Evolutionary conservation across 371 early-diverging fungal genomes (phyloP).

Genomic region (Mucor plumbeus): DNA sequence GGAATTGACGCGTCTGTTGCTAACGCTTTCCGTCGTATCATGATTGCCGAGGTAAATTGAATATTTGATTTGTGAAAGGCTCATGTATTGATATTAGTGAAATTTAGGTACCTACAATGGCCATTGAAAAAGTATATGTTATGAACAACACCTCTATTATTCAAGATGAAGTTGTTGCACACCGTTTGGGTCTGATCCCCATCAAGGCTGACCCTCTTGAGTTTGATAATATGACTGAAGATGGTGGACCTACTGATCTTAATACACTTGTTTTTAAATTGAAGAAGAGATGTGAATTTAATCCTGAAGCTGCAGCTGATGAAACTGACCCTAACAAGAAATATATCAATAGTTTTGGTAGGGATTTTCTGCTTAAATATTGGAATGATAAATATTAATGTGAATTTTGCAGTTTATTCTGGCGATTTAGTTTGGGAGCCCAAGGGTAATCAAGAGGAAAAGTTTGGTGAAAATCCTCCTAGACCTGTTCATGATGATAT

Average conservation of each 20-base stretch:
- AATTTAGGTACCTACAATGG: constrained; percentile 92
- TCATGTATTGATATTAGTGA: neutral
- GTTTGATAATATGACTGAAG: constrained; percentile 77
- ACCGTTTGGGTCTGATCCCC: constrained; percentile 97
- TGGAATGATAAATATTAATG: neutral
- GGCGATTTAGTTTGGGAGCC: constrained; percentile 87
- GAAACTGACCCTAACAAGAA: constrained; percentile 77
- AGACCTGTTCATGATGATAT: constrained; percentile 87
- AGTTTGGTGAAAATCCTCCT: constrained; percentile 70
- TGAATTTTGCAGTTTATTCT: constrained; percentile 69
- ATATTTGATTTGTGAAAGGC: neutral
- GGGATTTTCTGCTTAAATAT: neutral
- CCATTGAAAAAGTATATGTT: constrained; percentile 96
- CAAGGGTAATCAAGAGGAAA: constrained; percentile 85
- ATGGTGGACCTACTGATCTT: constrained; percentile 83
- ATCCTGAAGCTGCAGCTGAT: constrained; percentile 62
- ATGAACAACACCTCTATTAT: constrained; percentile 95
- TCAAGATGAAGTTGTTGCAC: constrained; percentile 98
- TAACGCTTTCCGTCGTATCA: constrained; percentile 94
- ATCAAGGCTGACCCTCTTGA: constrained; percentile 84
- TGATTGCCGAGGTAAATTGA: constrained; percentile 88
- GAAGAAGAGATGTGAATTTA: constrained; percentile 72
- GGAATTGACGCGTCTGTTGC: constrained; percentile 95
- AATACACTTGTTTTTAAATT: constrained; percentile 96
- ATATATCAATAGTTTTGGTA: constrained; percentile 71